Evolutionary conservation across 306 rosid genomes (phyloP), one percentile per base, ranked within the genome.

Genomic region (Abrus precatorius): DNA sequence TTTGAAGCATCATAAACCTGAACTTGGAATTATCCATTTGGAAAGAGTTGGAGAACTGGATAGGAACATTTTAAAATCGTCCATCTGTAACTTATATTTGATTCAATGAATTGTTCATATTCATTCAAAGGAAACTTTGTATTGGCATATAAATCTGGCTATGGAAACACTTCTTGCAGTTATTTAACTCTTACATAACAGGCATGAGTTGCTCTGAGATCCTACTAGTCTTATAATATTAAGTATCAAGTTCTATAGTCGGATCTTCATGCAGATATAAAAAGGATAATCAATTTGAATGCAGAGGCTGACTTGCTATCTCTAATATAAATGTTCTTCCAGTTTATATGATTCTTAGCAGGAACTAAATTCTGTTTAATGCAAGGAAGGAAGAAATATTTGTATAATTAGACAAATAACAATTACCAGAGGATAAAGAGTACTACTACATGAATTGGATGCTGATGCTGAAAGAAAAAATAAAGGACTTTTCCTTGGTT

Each of bases 1-100:
- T 14, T 33, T 76, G 13, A 76, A 76, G 14, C 63, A 62, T 62
- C 47, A 38, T 48, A 10, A 45, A 47, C 60, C n/a, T 72, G 62
- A 34, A 53, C 20, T 28, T 36, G 45, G 27, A 69, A 27, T 36
- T 33, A 75, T n/a, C n/a, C n/a, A n/a, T n/a, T n/a, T n/a, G n/a
- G n/a, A n/a, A n/a, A n/a, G n/a, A n/a, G n/a, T n/a, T n/a, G 50
- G 45, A 53, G 76, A 33, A 71, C 14, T 8, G 9, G 2, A n/a
- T 61, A 27, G 20, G 30, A 63, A 62, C 60, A 7, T 76, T 62
- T 43, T 11, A 43, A 6, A 40, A 10, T 73, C 41, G 41, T 28
- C 63, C 45, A 38, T 41, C 61, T 56, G 27, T 40, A 34, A 73
- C 78, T 73, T 10, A 52, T 52, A 34, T 54, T 38, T 72, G 13